Evolutionary conservation across 1,284 basidiomycete species (phyloP), one percentile per base, ranked within the genome.

Genomic region (Pascua guehoae): DNA sequence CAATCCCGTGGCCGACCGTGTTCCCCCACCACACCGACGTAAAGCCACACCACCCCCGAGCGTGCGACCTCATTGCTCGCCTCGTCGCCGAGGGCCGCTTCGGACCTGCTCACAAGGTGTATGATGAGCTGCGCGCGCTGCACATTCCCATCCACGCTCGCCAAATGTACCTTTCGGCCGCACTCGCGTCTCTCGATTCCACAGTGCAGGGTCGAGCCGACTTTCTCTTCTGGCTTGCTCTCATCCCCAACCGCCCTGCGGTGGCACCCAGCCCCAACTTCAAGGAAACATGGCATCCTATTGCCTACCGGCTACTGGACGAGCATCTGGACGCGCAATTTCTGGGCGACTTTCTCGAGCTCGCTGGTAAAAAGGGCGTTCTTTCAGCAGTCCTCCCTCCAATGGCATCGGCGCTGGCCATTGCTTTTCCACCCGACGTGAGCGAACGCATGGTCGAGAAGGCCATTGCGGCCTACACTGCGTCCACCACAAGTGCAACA

Each of bases 1-100:
- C 68, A 7, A 66, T 72, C 38, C 67, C 69, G 12, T 74, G 71
- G 71, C 71, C 72, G 11, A 72, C 68, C 2, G 37, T 73, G 16
- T 73, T 70, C 49, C 43, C 56, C 14, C 62, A 61, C 36, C 39
- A 32, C 38, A 49, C 60, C 41, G 43, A 43, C 37, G 46, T 46
- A 14, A 41, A 47, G 15, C 17, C 51, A 5, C 45, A 40, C 48
- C 42, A 16, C 42, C 12, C 45, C 17, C 44, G 53, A 15, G 48
- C 54, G 16, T 72, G 72, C 51, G 70, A 74, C 36, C 53, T 68
- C 5, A 57, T 74, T 5, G 68, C 64, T 4, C 61, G 64, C 5
- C 57, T 70, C 15, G 68, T 69, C 1, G 52, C 51, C 8, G 52
- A 52, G 12, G 55, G 60, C 32, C 57, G 63, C 14, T 51, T 65